Base-by-base conservation (phyloP, 2,329 filamentous ascomycete species). In the Fusarium chlamydosporum region DNA sequence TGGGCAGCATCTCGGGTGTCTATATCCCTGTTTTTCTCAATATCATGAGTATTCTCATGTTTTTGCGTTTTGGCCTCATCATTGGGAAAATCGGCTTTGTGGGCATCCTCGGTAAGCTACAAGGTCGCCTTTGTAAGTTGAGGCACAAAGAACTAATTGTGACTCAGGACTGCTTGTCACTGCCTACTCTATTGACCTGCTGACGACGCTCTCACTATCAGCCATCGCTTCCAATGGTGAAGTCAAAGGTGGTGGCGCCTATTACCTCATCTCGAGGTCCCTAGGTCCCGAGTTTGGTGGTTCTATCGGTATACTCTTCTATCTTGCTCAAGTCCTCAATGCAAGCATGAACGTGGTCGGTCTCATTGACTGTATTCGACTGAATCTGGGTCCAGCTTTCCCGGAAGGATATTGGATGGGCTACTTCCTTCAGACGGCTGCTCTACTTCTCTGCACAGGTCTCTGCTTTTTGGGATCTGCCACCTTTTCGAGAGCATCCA, bases 151-250 rank as follows among this genome's bases (percentile, higher is more conserved):
- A 51, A 38, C 47, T 31, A 54, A 53, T 11, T 12, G 23, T 13
- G 27, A 12, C n/a, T 16, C 68, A 93, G 90, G 88, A 50, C 86
- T 96, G 78, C 86, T 97, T 62, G 75, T 91, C 62, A 84, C 87
- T 41, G 91, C 92, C n/a, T 97, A 96, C 76, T 80, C 88, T 16
- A 91, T 97, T 71, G 91, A 96, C 76, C 84, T 96, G n/a, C 83
- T 96, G 53, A 96, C 93, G 0, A 93, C 91, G 0, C 88, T 96
- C 74, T 96, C 93, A 4, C 86, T 97, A 31, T 96, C 93, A 6
- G 93, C 93, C 11, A 95, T 97, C 73, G 93, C 93, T 34, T 94
- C 92, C 3, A 97, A 97, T 77, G 93, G 93, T 27, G 94, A 94
- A 46, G 93, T 97, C 57, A 90, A 92, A 72, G 93, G 93, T 15